A percentile compares a stretch with the other conserved stretches of the same genome.
phyloP scores from a whole-genome alignment of 176 grass and related monocot genomes.

The Aegilops speltoides region DNA sequence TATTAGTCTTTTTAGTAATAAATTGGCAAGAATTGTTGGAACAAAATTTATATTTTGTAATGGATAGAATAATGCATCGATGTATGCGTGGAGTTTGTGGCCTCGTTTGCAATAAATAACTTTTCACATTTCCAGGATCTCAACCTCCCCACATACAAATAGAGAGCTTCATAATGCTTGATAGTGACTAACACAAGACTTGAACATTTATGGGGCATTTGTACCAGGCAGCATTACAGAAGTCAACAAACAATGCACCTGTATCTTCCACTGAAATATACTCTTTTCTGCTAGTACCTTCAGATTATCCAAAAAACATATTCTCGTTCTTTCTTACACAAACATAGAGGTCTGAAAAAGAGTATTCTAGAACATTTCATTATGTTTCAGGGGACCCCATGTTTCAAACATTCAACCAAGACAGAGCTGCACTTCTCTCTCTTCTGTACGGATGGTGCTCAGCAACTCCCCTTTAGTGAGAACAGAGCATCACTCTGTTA shows the following conservation, averaged over 20 bases:
- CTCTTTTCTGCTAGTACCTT: too few relatives aligned
- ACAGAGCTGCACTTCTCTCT: not conserved
- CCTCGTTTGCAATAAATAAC: not conserved
- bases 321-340: not conserved
- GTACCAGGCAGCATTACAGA: too few relatives aligned
- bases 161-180: not conserved
- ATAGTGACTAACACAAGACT: not conserved
- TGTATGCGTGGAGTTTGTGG: not conserved
- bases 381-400: too few relatives aligned
- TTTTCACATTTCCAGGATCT: not conserved
- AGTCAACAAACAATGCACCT: too few relatives aligned
- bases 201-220: too few relatives aligned
- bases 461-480: too few relatives aligned
- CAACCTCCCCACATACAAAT: not conserved
- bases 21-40: not conserved
- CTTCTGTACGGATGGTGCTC: not conserved
- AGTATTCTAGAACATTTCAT: not conserved
- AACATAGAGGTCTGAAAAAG: not conserved
- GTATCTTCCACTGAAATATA: too few relatives aligned
- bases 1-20: too few relatives aligned
- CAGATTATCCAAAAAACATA: too few relatives aligned
- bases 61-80: not conserved
- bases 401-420: constrained; percentile 3
- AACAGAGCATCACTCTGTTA: too few relatives aligned
- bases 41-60: not conserved